Base-by-base conservation (phyloP, 768 basidiomycete genomes). In the Phaeotremella fagi region DNA sequence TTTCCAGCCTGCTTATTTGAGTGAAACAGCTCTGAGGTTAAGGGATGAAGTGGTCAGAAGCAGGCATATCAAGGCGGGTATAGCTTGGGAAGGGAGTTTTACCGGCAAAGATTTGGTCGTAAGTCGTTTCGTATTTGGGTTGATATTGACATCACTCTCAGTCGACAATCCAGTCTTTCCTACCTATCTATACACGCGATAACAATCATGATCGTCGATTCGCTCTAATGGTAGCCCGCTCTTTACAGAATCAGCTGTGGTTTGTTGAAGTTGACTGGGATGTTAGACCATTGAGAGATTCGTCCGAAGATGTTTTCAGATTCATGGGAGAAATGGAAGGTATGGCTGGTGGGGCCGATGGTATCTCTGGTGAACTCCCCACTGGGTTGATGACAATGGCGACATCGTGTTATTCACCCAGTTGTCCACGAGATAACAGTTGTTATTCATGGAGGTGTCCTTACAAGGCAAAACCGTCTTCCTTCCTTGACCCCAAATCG, bases 201-300 rank as follows among this genome's bases (percentile, higher is more conserved):
- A 83, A 84, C 2, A 84, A 83, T 0, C 85, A 81, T 55, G 89
- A 92, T 62, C 80, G 92, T 6, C 82, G 87, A 4, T 84, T 85
- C 15, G 89, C 92, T 3, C 77, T 95, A 25, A 84, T 87, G 69
- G 85, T 94, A 31, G 95, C 90, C 3, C 84, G 90, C 33, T 88
- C 87, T 52, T 78, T 98, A 31, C 91, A 97, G 68, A 85, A 82
- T 54, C 90, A 94, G 70, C 80, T 98, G 3, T 97, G 90, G 79
- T 92, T 95, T 74, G 89, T 90, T 68, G 94, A 98, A 71, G 91
- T 97, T 5, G 91, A 97, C 69, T 94, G 91, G 88, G 89, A 87
- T 26, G 83, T 84, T 45, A 82, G 84, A 18, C 79, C 84, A 1
- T 75, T 95, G 50, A 83, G 86, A 51, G 90, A 92, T 66, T 85